These are phyloP conservation scores for Tolypocladium tropicale DNA, from an alignment of 2,329 filamentous ascomycete genomes.

Conservation along the genomic window DNA sequence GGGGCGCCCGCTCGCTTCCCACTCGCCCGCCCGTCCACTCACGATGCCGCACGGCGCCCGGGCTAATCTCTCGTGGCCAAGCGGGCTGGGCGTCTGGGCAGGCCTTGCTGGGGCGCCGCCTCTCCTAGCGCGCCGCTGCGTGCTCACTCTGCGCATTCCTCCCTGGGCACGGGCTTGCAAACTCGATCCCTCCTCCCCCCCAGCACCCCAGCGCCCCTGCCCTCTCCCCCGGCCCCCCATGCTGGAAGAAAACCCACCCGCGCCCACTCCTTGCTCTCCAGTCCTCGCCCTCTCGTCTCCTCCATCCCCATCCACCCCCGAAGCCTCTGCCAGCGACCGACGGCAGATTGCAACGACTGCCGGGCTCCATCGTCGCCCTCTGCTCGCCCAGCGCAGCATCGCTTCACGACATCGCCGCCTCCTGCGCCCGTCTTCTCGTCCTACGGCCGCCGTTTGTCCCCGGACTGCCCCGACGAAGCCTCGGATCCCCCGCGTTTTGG, in stretches of 20 bases:
- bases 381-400: neutral
- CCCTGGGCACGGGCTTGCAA: neutral
- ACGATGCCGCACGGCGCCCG: neutral
- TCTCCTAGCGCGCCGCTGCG: constrained; percentile 5
- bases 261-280: neutral
- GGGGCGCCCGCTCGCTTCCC: neutral
- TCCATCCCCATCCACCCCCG: neutral
- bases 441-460: neutral
- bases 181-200: neutral
- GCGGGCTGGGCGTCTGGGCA: neutral
- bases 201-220: neutral
- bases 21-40: neutral
- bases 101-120: constrained; percentile 3
- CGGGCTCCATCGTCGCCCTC: neutral
- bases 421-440: neutral
- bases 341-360: neutral
- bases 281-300: neutral
- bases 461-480: constrained; percentile 3
- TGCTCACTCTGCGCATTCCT: constrained; percentile 1
- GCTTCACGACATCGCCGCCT: neutral
- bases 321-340: neutral
- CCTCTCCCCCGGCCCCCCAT: neutral
- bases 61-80: neutral
- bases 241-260: constrained; percentile 2
- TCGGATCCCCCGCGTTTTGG: constrained; percentile 18